Base-by-base conservation (phyloP, 2,329 filamentous ascomycete species). In the Aulographum hederae region DNA sequence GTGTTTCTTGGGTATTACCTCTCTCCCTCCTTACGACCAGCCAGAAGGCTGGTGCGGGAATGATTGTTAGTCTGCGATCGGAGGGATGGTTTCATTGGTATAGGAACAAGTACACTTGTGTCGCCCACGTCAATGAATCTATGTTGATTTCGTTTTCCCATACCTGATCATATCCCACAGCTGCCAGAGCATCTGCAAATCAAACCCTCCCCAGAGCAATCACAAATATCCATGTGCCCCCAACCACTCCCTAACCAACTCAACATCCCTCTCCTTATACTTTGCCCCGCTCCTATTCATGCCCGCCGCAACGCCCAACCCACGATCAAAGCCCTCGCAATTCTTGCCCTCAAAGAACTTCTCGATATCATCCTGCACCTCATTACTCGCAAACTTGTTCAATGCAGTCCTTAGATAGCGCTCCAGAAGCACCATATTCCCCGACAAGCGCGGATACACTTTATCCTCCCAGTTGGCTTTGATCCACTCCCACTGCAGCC, bases 341-440 rank as follows among this genome's bases (percentile, higher is more conserved):
- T 95, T 80, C 62, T 86, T 92, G 45, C 69, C 67, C 43, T 69
- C 65, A 62, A 95, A 98, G 64, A 98, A 98, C 3, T 57, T 52
- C 31, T 74, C 65, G 44, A 98, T 89, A 33, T 94, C 82, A 40
- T 72, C 63, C 38, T 81, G 67, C 12, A 71, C 65, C 39, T 67
- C 65, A 11, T 62, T 57, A 43, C 82, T 74, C 3, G 79, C 70
- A 50, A 91, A 95, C 48, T 79, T 78, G 45, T 70, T 71, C 42
- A 98, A 59, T 28, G 73, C 73, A 42, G 78, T 63, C 43, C 79
- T 74, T 43, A 98, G 59, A 56, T 92, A 93, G 30, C 86, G 74
- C 56, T 98, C 86, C 12, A 94, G 63, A 3, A 94, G 71, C 18
- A 94, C 77, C 39, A 82, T 78, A 57, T 94, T 94, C 26, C 65